These are phyloP conservation scores for Skeletonema menzelii DNA, from an alignment of 108 stramenopile genomes.

Conservation along the genomic window DNA sequence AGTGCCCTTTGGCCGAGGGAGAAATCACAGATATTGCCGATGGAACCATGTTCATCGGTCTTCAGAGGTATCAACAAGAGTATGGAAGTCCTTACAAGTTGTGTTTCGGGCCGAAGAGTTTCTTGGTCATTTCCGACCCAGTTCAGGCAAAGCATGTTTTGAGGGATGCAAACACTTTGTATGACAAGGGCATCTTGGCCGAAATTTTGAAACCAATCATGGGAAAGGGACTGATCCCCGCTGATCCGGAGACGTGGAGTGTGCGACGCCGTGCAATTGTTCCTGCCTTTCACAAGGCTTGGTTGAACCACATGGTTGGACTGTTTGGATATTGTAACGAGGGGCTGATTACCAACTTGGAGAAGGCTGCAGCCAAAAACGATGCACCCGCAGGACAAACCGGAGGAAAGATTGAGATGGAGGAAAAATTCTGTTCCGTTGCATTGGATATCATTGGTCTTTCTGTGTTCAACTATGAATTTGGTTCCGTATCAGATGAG, in stretches of 20 bases:
- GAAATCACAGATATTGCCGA: slow-evolving; percentile 88
- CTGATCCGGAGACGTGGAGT: slow-evolving; percentile 94
- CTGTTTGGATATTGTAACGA: slow-evolving; percentile 90
- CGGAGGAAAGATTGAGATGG: slow-evolving; percentile 85
- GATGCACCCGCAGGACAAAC: slow-evolving; percentile 36
- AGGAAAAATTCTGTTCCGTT: slow-evolving; percentile 90
- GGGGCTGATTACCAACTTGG: slow-evolving; percentile 72
- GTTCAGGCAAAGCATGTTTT: slow-evolving; percentile 88
- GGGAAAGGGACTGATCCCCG: slow-evolving; percentile 94
- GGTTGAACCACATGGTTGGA: slow-evolving; percentile 93
- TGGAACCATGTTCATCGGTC: slow-evolving; percentile 93
- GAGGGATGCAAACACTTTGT: slow-evolving; percentile 79
- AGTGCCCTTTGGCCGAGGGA: slow-evolving; percentile 92
- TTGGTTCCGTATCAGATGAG: slow-evolving; percentile 88
- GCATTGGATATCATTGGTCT: slow-evolving; percentile 94
- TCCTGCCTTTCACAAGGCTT: slow-evolving; percentile 96
- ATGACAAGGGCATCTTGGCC: slow-evolving; percentile 89
- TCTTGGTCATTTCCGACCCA: slow-evolving; percentile 93
- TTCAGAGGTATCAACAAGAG: slow-evolving; percentile 79
- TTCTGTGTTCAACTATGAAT: slow-evolving; percentile 95
- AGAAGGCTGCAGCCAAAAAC: slow-evolving; percentile 51
- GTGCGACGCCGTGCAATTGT: slow-evolving; percentile 90
- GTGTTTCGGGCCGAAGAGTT: slow-evolving; percentile 96
- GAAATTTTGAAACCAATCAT: slow-evolving; percentile 93
- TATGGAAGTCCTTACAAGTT: slow-evolving; percentile 95